Evolutionary conservation across 2,329 filamentous ascomycete species (phyloP).

Genomic region (Neofusicoccum ribis): DNA sequence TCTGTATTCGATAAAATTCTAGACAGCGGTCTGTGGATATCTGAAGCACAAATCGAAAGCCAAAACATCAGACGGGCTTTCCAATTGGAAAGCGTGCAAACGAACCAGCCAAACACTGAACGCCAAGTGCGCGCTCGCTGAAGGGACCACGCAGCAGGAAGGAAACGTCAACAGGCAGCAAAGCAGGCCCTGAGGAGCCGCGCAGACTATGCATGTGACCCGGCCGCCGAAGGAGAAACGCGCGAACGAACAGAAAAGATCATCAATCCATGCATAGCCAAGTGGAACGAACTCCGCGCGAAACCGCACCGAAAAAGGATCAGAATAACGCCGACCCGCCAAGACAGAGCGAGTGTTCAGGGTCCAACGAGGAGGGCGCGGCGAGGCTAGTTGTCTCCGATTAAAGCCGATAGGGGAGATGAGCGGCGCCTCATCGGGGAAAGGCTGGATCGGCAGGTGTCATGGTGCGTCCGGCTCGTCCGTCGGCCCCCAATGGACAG

Average conservation of each 20-base stretch:
- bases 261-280: background rate
- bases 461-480: background rate
- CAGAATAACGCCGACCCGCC: background rate
- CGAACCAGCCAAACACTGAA: background rate
- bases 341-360: background rate
- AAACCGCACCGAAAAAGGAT: background rate
- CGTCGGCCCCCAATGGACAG: background rate
- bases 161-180: background rate
- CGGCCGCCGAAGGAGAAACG: background rate
- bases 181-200: background rate
- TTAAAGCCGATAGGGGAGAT: conserved; percentile 6
- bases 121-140: conserved; percentile 2
- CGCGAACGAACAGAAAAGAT: background rate
- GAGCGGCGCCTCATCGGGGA: background rate
- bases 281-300: background rate
- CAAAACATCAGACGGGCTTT: background rate
- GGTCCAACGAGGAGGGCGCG: background rate
- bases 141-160: background rate
- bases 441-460: background rate
- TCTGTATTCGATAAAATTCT: background rate
- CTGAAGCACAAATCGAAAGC: background rate
- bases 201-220: background rate
- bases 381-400: background rate
- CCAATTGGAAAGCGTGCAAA: background rate
- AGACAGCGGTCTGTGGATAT: conserved; percentile 13